Base-by-base conservation (phyloP, 2,329 filamentous ascomycete species). In the Paracoccidioides brasiliensis region DNA sequence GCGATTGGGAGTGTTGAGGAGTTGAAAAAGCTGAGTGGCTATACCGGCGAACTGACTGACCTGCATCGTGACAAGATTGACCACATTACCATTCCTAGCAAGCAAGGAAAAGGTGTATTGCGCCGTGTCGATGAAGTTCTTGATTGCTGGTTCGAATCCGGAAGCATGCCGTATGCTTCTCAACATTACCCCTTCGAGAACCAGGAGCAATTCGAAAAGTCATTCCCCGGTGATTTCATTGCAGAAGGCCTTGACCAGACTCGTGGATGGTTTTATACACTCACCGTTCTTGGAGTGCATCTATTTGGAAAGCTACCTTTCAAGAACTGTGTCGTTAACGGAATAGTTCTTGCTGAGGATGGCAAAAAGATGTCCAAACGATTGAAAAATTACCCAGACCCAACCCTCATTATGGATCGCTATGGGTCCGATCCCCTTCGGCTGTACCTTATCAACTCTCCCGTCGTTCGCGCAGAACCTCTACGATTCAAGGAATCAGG, bases 331-430 rank as follows among this genome's bases (percentile, higher is more conserved):
- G 88, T 96, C n/a, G 90, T 95, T 59, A 96, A 95, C 67, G 90
- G 90, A 52, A 93, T 95, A 59, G 90, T 96, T 4, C 79, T 96
- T 43, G 90, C 90, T 0, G 90, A 95, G 68, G 89, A 95, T 66
- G 91, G 91, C 55, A 96, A 95, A 78, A 97, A 97, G 78, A 97
- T 97, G 91, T 95, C 90, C 5, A 97, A 97, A 74, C 83, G 91
- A 54, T 77, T 95, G 56, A 94, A 96, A 76, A 97, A 97, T 72
- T 97, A 95, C 70, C 91, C 91, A 0, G 90, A 95, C 65, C 91
- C 91, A 9, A 76, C 76, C 56, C 75, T 89, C 53, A 82, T 97
- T 62, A 93, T 96, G 79, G 75, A 86, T 56, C 86, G 86, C 66
- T 95, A 95, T 68, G 91, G 91, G 22, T 90, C 90, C 1, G 91